Conservation (phyloP, 345 rosid genomes). For the Linum tenue region DNA sequence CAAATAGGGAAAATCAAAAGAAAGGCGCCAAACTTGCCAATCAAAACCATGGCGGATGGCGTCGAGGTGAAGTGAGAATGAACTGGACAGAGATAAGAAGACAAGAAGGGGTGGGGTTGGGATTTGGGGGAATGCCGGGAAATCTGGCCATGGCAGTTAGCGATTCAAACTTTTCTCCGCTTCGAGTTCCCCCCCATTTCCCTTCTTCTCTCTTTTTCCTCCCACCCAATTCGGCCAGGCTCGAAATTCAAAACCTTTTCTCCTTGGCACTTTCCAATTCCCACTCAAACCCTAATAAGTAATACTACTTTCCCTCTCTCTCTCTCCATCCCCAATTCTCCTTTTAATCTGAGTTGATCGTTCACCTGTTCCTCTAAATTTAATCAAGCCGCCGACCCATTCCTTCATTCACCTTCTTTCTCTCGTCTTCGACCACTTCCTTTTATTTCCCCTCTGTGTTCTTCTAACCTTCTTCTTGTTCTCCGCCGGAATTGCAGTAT, state of each 20-base stretch:
- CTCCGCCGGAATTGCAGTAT: not conserved
- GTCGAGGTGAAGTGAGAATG: not conserved
- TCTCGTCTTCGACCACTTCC: not conserved
- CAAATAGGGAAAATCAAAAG: not conserved
- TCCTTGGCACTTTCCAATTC: not conserved
- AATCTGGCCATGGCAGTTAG: not conserved
- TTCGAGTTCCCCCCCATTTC: not conserved
- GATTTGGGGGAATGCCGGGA: not conserved
- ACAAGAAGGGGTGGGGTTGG: not conserved
- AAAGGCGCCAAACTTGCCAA: not conserved
- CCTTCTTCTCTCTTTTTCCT: not conserved
- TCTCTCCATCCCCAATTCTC: not conserved
- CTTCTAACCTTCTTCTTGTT: too few relatives aligned
- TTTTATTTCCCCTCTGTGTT: not conserved
- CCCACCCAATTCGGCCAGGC: not conserved
- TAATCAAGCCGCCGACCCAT: not conserved
- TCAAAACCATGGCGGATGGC: not conserved
- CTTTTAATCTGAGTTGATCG: not conserved
- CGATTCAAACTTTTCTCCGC: not conserved
- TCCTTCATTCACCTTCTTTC: not conserved
- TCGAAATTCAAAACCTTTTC: not conserved
- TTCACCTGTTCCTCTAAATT: not conserved
- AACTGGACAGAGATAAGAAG: not conserved
- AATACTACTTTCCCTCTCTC: not conserved
- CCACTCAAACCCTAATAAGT: not conserved